Evolutionary conservation across 2,329 filamentous ascomycete species (phyloP).

Genomic region (Scortechinia acanthostroma): DNA sequence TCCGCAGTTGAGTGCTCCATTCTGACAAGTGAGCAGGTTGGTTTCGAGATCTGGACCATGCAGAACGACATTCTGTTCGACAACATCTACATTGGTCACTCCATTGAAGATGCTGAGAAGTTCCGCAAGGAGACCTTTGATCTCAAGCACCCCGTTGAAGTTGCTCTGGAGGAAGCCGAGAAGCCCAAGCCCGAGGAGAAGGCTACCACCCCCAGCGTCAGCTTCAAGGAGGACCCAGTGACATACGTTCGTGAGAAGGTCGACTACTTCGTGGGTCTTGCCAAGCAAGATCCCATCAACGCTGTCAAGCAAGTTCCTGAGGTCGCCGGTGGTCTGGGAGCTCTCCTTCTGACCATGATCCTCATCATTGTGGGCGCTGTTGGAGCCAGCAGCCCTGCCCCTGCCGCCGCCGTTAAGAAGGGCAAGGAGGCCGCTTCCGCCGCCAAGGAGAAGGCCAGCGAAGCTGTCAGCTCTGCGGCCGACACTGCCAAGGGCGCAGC

Average conservation of each 20-base stretch:
- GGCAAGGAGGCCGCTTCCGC: constrained; percentile 65
- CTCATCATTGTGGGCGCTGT: constrained; percentile 48
- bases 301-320: constrained; percentile 87
- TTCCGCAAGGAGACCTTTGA: constrained; percentile 84
- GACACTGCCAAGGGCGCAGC: constrained; percentile 52
- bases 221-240: constrained; percentile 86
- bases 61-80: constrained; percentile 97
- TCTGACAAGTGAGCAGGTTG: constrained; percentile 52
- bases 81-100: constrained; percentile 99
- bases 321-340: constrained; percentile 74
- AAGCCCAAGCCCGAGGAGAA: constrained; percentile 72
- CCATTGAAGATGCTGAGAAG: constrained; percentile 81
- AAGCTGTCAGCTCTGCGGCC: constrained; percentile 68
- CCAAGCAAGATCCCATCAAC: constrained; percentile 72
- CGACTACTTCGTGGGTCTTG: constrained; percentile 81
- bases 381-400: constrained; percentile 58
- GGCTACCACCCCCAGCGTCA: constrained; percentile 64
- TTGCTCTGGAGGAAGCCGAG: constrained; percentile 69
- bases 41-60: constrained; percentile 99
- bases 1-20: constrained; percentile 10
- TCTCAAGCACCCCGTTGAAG: constrained; percentile 78
- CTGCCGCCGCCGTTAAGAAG: constrained; percentile 56
- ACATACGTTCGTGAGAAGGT: constrained; percentile 85
- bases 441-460: constrained; percentile 65
- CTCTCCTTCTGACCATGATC: constrained; percentile 40